phyloP scores from a whole-genome alignment of 768 basidiomycete genomes.

The Boletus reticulatus region DNA sequence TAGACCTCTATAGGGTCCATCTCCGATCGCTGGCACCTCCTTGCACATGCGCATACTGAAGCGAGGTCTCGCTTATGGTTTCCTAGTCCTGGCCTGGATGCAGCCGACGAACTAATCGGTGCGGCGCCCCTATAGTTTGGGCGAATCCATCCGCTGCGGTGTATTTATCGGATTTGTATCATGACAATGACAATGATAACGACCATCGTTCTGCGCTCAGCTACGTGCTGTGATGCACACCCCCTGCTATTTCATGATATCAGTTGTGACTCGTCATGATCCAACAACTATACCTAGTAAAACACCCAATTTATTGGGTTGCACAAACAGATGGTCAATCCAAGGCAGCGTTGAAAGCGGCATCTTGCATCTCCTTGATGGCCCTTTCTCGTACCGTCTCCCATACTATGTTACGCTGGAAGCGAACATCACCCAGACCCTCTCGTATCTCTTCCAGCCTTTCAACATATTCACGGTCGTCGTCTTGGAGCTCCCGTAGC shows the following conservation, averaged over 20 bases:
- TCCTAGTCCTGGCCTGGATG: too few relatives aligned
- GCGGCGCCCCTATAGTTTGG: too few relatives aligned
- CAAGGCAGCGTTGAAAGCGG: slow-evolving; percentile 40
- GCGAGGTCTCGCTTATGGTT: too few relatives aligned
- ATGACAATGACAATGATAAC: too few relatives aligned
- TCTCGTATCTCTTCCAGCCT: slow-evolving; percentile 83
- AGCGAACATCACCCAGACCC: slow-evolving; percentile 69
- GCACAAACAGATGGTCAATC: slow-evolving; percentile 13
- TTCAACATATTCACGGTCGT: slow-evolving; percentile 84
- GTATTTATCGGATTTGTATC: too few relatives aligned
- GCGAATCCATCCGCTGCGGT: too few relatives aligned
- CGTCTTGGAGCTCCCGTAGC: slow-evolving; percentile 80
- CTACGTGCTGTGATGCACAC: too few relatives aligned
- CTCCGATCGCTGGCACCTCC: too few relatives aligned
- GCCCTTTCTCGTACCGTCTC: slow-evolving; percentile 71
- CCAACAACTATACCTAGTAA: not conserved
- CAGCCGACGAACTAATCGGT: too few relatives aligned
- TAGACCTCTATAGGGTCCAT: slow-evolving; percentile 25
- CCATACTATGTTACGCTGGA: slow-evolving; percentile 75
- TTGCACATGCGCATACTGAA: too few relatives aligned
- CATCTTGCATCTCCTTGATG: slow-evolving; percentile 70
- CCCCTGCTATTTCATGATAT: slow-evolving; percentile 31
- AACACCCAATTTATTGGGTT: not conserved
- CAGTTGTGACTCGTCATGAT: not conserved
- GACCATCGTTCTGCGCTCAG: too few relatives aligned